phyloP scores from a whole-genome alignment of 257 asterid species.

The Rhazya stricta region DNA sequence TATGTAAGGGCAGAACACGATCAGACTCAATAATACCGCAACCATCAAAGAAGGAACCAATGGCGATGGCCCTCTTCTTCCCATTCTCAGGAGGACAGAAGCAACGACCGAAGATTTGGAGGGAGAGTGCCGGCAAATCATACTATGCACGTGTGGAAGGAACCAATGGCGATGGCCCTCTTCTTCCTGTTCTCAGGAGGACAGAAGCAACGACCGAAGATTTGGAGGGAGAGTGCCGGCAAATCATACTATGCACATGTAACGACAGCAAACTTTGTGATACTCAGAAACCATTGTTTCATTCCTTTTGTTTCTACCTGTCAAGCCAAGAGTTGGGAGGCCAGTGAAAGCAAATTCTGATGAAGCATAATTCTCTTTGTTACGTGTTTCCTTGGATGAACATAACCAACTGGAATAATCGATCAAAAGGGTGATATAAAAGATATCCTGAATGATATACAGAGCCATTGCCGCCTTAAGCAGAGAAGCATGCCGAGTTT shows the following conservation, averaged over 20 bases:
- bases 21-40: constrained; percentile 17
- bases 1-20: constrained; percentile 17
- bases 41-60: constrained; percentile 26
- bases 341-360: not conserved
- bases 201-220: not conserved
- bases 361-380: too few relatives aligned
- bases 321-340: constrained; percentile 7
- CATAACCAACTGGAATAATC: too few relatives aligned
- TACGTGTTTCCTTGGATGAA: too few relatives aligned
- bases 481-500: too few relatives aligned
- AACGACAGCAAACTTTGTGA: not conserved
- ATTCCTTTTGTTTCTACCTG: not conserved
- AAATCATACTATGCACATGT: not conserved
- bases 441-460: not conserved
- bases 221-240: too few relatives aligned
- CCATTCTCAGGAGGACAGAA: not conserved
- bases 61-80: constrained; percentile 26
- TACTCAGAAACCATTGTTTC: not conserved
- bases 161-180: constrained; percentile 29
- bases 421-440: not conserved
- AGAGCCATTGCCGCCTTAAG: not conserved
- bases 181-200: constrained; percentile 5
- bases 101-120: not conserved
- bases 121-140: too few relatives aligned
- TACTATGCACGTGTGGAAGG: constrained; percentile 18